phyloP scores from a whole-genome alignment of 805 yeast genomes.

The Yamadazyma scolyti region DNA sequence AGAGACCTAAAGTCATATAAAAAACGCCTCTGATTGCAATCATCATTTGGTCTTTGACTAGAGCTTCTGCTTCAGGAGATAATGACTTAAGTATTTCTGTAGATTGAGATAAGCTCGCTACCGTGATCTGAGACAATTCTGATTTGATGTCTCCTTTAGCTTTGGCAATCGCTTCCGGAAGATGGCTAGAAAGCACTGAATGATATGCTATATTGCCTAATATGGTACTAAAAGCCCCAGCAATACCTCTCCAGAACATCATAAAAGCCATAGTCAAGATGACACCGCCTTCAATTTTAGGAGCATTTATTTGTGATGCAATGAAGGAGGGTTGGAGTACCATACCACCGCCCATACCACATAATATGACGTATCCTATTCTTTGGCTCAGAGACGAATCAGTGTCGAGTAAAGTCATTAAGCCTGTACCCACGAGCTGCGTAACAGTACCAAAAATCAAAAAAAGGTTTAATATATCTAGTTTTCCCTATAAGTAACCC shows the following conservation, averaged over 20 bases:
- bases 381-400: constrained; percentile 32
- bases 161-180: constrained; percentile 4
- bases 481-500: constrained; percentile 39
- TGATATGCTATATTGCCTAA: constrained; percentile 10
- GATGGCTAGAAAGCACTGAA: constrained; percentile 6
- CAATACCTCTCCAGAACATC: constrained; percentile 42
- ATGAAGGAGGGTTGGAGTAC: constrained; percentile 43
- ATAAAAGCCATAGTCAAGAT: constrained; percentile 46
- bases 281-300: constrained; percentile 47
- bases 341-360: constrained; percentile 48
- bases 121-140: constrained; percentile 2
- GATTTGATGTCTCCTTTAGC: constrained; percentile 3
- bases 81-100: constrained; percentile 9
- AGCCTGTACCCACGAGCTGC: constrained; percentile 43
- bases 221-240: constrained; percentile 41
- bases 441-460: constrained; percentile 30
- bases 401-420: constrained; percentile 36
- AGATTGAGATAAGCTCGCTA: background rate
- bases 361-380: constrained; percentile 44
- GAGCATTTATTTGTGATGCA: constrained; percentile 46
- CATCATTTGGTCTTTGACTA: constrained; percentile 28
- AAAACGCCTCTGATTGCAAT: constrained; percentile 36
- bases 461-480: constrained; percentile 39
- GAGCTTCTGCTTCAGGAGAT: constrained; percentile 18
- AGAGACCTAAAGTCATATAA: constrained; percentile 37